Evolutionary conservation across 495 filamentous ascomycete genomes (phyloP), one percentile per base, ranked within the genome.

Genomic region (Aspergillus funiculosus): DNA sequence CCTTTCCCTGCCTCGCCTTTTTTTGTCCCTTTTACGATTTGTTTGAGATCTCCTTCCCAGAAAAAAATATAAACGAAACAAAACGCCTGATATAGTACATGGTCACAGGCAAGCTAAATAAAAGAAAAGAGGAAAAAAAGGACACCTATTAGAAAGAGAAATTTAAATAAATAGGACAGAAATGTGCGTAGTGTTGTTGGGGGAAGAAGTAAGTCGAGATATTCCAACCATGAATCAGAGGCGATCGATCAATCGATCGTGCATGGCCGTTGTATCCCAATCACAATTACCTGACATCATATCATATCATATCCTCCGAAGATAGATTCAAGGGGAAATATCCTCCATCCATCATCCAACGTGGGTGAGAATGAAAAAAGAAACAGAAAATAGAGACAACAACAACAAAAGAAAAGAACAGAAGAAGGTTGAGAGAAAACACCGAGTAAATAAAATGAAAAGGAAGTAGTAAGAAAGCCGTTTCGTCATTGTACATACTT

Each of bases 71-170:
- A 57, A 37, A 38, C 30, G 11, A 30, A 39, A 38, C 25, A 17
- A 27, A 37, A 34, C 19, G 37, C 30, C 25, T 37, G 39, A 11
- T 57, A 57, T 53, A 51, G 20, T 53, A 57, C 47, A 57, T 27
- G n/a, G 11, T 25, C 34, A 39, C 18, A 26, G 31, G 24, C 18
- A 36, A 36, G 15, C 18, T 14, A 27, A 32, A 27, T 34, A 28
- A 29, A 19, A 30, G 24, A 42, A 26, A 28, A 43, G 17, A 27
- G 14, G 42, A 30, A 45, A 42, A 46, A 28, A 39, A 29, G 37
- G n/a, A n/a, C n/a, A n/a, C n/a, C 11, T 15, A 27, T 28, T 15
- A 51, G 21, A 30, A 31, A 27, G 13, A 13, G 20, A 20, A 24
- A 9, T 22, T 11, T 11, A 11, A 13, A 13, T 14, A 31, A 14